phyloP scores from a whole-genome alignment of 2,329 filamentous ascomycete genomes.

The Leptographium wingfieldii region DNA sequence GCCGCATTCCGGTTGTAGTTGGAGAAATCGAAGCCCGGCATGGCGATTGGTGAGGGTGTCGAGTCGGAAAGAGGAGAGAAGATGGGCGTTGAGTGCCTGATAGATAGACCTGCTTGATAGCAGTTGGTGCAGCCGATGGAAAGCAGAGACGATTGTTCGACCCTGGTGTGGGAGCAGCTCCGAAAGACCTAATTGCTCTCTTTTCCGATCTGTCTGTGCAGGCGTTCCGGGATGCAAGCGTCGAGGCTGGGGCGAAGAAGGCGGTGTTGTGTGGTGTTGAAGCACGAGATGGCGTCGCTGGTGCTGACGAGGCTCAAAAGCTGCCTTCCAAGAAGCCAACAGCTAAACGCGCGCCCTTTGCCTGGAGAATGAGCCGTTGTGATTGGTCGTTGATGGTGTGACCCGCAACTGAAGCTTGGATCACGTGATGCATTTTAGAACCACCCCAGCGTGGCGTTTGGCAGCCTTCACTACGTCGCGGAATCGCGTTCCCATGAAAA shows the following conservation, averaged over 20 bases:
- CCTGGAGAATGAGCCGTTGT: background rate
- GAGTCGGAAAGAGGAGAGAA: background rate
- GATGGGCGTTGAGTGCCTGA: background rate
- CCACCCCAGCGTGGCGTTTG: background rate
- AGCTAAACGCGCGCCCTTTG: slow-evolving; percentile 6
- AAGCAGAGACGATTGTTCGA: background rate
- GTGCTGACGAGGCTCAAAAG: slow-evolving; percentile 40
- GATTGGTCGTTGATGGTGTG: background rate
- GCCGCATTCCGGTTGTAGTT: slow-evolving; percentile 99
- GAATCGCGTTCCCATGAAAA: slow-evolving; percentile 5
- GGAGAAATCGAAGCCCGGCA: slow-evolving; percentile 98
- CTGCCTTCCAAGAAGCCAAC: slow-evolving; percentile 26
- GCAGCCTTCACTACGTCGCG: slow-evolving; percentile 2
- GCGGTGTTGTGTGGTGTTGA: background rate
- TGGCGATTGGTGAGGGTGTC: slow-evolving; percentile 30
- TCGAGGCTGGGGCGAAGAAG: background rate
- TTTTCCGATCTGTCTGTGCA: background rate
- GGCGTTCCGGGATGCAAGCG: background rate
- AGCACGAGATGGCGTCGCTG: background rate
- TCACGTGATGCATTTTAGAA: background rate
- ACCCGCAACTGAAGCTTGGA: background rate
- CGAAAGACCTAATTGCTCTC: background rate
- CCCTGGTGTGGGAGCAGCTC: background rate
- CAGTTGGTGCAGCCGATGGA: background rate
- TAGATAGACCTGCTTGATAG: background rate